Base-by-base conservation (phyloP, 164 flowering plant genomes). In the Cinnamomum micranthum region DNA sequence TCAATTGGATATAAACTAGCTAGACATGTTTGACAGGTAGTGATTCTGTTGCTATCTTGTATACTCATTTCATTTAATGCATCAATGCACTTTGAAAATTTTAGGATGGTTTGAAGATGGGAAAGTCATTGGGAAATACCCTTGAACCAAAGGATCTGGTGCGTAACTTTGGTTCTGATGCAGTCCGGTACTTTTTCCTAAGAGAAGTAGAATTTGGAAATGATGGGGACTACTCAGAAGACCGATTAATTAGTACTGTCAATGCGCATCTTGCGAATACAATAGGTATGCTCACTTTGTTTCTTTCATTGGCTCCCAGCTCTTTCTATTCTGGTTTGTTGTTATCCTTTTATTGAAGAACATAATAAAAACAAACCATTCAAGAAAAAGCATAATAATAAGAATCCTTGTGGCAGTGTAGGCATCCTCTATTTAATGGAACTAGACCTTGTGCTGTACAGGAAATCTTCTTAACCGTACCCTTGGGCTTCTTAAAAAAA, bases 101-200 rank as follows among this genome's bases (percentile, higher is more conserved):
- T 71, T 91, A 95, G 99, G 98, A 93, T 90, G 99, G 98, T 65
- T 85, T 89, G 97, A 95, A 95, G 90, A 95, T 95, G 98, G 99
- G 98, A 66, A 95, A 95, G 71, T 92, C 99, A 25, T 82, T 95
- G 13, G 99, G 98, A 52, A 95, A 95, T 82, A 95, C 96, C 27
- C 83, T 95, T 78, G 98, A 95, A 82, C 99, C 99, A 65, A 90
- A 87, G 79, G 92, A 92, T 77, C 85, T 95, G 85, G 96, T 95
- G 85, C 74, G 77, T 5, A 88, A 77, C 71, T 95, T 91, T 83
- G 99, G 98, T 58, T 64, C 98, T 23, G 98, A 92, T 88, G 98
- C 98, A 27, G 97, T 95, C 50, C 88, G 99, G 79, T 95, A 95
- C 80, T 95, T 95, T 83, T 93, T 95, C 82, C 85, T 95, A 24